phyloP scores from a whole-genome alignment of 768 basidiomycete species.

The Calocybe indica region DNA sequence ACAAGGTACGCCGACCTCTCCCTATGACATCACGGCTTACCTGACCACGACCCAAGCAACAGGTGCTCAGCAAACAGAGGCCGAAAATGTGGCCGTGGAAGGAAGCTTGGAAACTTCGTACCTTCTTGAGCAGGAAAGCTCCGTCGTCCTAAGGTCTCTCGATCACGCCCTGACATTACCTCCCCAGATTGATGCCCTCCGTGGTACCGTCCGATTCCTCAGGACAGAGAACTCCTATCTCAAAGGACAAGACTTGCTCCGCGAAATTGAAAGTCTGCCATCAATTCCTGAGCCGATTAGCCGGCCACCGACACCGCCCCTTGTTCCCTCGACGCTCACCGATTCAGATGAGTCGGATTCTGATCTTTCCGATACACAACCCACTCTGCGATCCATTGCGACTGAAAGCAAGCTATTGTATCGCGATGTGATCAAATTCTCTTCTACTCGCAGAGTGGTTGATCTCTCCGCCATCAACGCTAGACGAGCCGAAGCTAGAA shows the following conservation, averaged over 20 bases:
- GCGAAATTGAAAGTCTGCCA: conserved; percentile 73
- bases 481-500: conserved; percentile 42
- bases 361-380: conserved; percentile 35
- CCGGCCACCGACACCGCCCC: conserved; percentile 56
- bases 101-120: conserved; percentile 84
- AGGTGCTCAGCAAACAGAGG: conserved; percentile 45
- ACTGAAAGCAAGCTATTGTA: conserved; percentile 85
- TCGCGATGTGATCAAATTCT: conserved; percentile 83
- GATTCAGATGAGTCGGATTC: conserved; percentile 63
- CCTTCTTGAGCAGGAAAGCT: conserved; percentile 75
- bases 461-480: conserved; percentile 66
- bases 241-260: conserved; percentile 86
- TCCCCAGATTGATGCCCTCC: conserved; percentile 78
- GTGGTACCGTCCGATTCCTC: conserved; percentile 88
- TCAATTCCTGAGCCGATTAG: conserved; percentile 45
- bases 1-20: conserved; percentile 44
- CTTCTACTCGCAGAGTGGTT: conserved; percentile 78
- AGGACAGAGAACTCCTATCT: conserved; percentile 90
- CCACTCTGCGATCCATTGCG: conserved; percentile 59
- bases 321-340: conserved; percentile 58
- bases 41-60: conserved; percentile 23
- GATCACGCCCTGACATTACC: conserved; percentile 3
- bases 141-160: neutral
- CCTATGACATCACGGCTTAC: neutral
- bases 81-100: conserved; percentile 64